Evolutionary conservation across 2,329 filamentous ascomycete genomes (phyloP), one percentile per base, ranked within the genome.

Genomic region (Xylariaceae sp.): DNA sequence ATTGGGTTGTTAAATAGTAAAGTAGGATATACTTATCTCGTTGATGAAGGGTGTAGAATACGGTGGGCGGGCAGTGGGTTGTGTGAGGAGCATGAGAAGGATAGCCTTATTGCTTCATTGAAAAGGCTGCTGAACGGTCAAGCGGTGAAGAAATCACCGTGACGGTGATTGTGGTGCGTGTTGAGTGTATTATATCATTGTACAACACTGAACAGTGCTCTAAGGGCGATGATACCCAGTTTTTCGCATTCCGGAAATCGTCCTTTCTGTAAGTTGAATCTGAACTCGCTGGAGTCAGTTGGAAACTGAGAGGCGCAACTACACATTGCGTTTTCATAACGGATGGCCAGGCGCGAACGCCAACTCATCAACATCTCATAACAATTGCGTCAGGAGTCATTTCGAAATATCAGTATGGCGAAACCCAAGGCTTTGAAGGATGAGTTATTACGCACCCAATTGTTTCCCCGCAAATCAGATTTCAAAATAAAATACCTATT

Each of bases 11-110:
- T 96, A 66, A 99, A 99, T 72, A 85, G 84, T 60, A 95, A 92
- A 71, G 93, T 97, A 33, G 93, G 92, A 36, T 97, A 97, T 73
- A 87, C 92, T 5, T 99, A 96, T 71, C 78, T 99, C 44, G 78
- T 99, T 53, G 94, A 99, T 69, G 78, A 85, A 56, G 79, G 92
- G 58, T 96, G 91, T 69, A 88, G 85, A 72, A 95, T 99, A 61
- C 82, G 94, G 51, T 99, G 94, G 94, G 94, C 93, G 0, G 94
- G 89, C 4, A 96, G 91, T 64, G 89, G 86, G 12, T 68, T 78
- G 43, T 83, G 85, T 42, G 78, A 84, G 56, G 79, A 79, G 0
- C 80, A 81, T 16, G 90, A 95, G 74, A 79, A 77, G 58, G 79
- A 85, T 48, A 81, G 83, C 40, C 67, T 95, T 66, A 81, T 82